Base-by-base conservation (phyloP, 768 basidiomycete species). In the Lactarius quietus region DNA sequence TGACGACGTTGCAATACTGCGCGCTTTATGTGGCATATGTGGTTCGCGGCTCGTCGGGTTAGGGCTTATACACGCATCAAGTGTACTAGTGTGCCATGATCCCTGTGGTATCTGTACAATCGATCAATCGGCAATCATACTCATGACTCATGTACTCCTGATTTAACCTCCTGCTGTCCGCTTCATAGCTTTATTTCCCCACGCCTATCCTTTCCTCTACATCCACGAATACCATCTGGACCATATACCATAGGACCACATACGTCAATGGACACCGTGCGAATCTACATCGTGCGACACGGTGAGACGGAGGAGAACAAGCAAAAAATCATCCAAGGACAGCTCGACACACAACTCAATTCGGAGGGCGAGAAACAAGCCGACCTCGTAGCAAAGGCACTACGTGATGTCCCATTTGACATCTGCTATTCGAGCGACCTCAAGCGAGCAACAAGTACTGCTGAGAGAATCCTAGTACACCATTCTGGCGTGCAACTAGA, bases 221-320 rank as follows among this genome's bases (percentile, higher is more conserved):
- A n/a, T 18, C 31, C 20, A 31, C 35, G 9, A 12, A 29, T 28
- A 26, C 58, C 15, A 33, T 20, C 51, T 9, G 23, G 28, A 20
- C 43, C 14, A 63, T 29, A 57, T 18, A 41, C 23, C 29, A 38
- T n/a, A 60, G 31, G 15, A 26, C 43, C 33, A 33, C 6, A 7
- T 15, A 39, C 57, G 20, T 55, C 66, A 48, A 76, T 78, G 72
- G 64, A 72, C 61, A 70, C 77, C 31, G 80, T 81, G 29, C 78
- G 79, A 60, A 69, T 92, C 54, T 89, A 87, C 72, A 76, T 91
- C 67, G 81, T 91, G 57, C 85, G 91, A 51, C 91, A 93, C 69
- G 91, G 89, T 23, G 89, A 93, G 78, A 93, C 91, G 29, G 81
- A 85, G 48, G 86, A 82, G 71, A 92, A 92, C 74, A 76, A 79